Base-by-base conservation (phyloP, 768 basidiomycete genomes). In the Naganishia antarctica region DNA sequence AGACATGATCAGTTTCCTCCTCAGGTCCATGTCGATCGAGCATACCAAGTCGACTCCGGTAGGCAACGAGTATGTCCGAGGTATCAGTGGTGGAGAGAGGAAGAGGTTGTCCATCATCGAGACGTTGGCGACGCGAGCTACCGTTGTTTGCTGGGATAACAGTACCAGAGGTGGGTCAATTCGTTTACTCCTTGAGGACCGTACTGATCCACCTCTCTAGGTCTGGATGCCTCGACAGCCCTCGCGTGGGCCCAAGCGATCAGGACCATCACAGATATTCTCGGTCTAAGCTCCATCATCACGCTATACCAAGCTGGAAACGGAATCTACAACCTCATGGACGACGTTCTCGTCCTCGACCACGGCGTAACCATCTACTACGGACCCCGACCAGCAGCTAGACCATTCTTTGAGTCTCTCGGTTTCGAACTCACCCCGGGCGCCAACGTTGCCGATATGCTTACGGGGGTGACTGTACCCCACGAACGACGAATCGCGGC, bases 41-140 rank as follows among this genome's bases (percentile, higher is more conserved):
- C 73, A 76, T 37, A 73, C 70, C 13, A 68, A 66, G 32, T 68
- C 70, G 21, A 73, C 74, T 16, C 72, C 70, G 46, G 73, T 71
- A 50, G 79, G 79, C 16, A 76, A 79, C 67, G 72, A 77, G 57
- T 76, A 78, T 69, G 72, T 80, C 15, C 67, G 80, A 31, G 79
- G 79, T 63, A 78, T 80, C 6, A 77, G 49, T 40, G 57, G 34
- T 8, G 57, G 46, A 8, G 63, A 66, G 59, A 34, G 62, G 32
- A 64, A 66, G 62, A 34, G 68, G n/a, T 53, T 66, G 7, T 60
- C 58, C 3, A 64, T 67, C 43, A 64, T 66, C 21, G 68, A 69
- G 50, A 60, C 66, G 12, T 26, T 66, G 12, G 50, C 63, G 1
- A 53, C 59, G 16, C 46, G 66, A 23, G 61, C 63, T 4, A 50